Conservation (phyloP, 768 basidiomycete species). For the Lanmaoa rubissima region DNA sequence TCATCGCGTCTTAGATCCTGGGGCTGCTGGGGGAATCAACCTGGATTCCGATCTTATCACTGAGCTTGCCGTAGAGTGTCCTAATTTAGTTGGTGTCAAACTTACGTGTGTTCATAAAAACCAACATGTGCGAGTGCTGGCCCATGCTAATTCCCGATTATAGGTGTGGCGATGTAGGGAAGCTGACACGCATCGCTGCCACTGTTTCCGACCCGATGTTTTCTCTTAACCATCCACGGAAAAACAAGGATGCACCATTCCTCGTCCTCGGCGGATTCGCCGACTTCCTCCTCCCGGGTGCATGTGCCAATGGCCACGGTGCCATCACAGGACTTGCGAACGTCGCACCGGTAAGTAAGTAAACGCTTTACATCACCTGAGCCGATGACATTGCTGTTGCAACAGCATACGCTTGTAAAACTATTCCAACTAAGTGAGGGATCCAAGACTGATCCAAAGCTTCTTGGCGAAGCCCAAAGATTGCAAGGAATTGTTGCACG, state of each 20-base stretch:
- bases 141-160: slow-evolving; percentile 9
- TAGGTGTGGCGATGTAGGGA: slow-evolving; percentile 90
- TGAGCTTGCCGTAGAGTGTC: slow-evolving; percentile 71
- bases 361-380: background rate
- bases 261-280: slow-evolving; percentile 82
- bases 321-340: slow-evolving; percentile 91
- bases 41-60: slow-evolving; percentile 85
- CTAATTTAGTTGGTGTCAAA: slow-evolving; percentile 85
- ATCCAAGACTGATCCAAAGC: slow-evolving; percentile 50
- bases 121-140: no score
- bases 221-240: slow-evolving; percentile 59
- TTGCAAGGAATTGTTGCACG: slow-evolving; percentile 80
- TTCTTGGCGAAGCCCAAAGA: slow-evolving; percentile 65
- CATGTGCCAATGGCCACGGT: slow-evolving; percentile 75
- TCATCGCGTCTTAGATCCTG: slow-evolving; percentile 58
- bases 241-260: slow-evolving; percentile 66
- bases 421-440: slow-evolving; percentile 62
- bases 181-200: slow-evolving; percentile 80
- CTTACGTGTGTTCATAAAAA: slow-evolving; percentile 60
- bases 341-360: slow-evolving; percentile 61
- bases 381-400: background rate
- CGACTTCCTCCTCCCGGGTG: slow-evolving; percentile 78
- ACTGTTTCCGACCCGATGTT: slow-evolving; percentile 59
- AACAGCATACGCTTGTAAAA: slow-evolving; percentile 55
- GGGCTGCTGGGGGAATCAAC: slow-evolving; percentile 86